These are phyloP conservation scores for Umbelopsis vinacea DNA, from an alignment of 192 early-diverging fungal species.

Conservation along the genomic window DNA sequence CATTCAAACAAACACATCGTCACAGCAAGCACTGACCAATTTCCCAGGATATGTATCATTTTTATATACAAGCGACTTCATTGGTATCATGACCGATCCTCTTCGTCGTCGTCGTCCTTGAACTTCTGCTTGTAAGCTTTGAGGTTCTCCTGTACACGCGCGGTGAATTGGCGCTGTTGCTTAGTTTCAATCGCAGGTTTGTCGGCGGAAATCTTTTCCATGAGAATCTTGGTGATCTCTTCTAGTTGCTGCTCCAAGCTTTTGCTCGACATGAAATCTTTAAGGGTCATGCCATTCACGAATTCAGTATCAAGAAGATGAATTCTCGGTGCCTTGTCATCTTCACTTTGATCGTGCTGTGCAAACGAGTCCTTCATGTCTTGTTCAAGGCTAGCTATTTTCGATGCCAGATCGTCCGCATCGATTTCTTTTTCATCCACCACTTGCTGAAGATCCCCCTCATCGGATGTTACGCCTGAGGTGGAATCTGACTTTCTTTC, in stretches of 20 bases:
- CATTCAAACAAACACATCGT: too few species aligned
- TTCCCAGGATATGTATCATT: too few species aligned
- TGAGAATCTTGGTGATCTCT: conserved; percentile 4
- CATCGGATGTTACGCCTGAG: too few species aligned
- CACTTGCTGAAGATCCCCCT: background rate
- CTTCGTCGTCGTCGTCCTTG: background rate
- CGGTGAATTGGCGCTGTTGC: background rate
- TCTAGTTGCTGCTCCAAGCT: conserved; percentile 9
- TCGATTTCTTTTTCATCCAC: background rate
- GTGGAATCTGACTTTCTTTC: background rate
- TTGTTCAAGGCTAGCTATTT: background rate
- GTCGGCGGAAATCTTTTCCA: background rate
- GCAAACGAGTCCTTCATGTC: background rate
- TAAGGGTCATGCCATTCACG: background rate
- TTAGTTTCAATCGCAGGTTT: background rate
- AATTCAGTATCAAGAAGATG: background rate
- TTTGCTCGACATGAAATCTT: background rate
- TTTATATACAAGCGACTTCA: too few species aligned
- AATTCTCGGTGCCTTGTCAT: background rate
- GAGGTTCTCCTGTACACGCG: background rate
- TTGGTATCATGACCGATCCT: background rate
- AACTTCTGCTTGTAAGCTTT: conserved; percentile 4
- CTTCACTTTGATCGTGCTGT: background rate
- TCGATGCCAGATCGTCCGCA: background rate
- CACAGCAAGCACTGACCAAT: too few species aligned